phyloP scores from a whole-genome alignment of 768 basidiomycete genomes.

The Russula sp. region DNA sequence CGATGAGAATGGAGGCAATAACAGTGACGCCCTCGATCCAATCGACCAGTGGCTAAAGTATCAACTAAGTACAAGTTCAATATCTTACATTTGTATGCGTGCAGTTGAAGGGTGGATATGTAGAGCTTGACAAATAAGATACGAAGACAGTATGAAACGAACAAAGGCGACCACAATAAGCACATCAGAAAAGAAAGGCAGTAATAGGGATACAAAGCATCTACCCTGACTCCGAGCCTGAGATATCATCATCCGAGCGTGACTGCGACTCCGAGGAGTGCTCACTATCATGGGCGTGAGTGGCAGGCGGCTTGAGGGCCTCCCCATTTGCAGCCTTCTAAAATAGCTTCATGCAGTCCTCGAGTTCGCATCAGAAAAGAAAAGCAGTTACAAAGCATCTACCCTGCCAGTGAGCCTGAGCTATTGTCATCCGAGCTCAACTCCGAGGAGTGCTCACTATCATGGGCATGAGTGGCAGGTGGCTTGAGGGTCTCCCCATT shows the following conservation, averaged over 20 bases:
- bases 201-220: background rate
- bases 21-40: conserved; percentile 96
- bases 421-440: conserved; percentile 71
- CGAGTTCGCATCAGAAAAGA: background rate
- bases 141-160: conserved; percentile 16
- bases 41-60: conserved; percentile 64
- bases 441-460: conserved; percentile 74
- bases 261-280: conserved; percentile 61
- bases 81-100: conserved; percentile 32
- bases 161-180: conserved; percentile 17
- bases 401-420: conserved; percentile 79
- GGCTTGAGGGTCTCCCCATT: conserved; percentile 33
- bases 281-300: conserved; percentile 52
- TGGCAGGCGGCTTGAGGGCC: conserved; percentile 32
- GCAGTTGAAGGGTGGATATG: conserved; percentile 23
- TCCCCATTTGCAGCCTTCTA: no score
- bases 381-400: conserved; percentile 27
- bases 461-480: conserved; percentile 38
- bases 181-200: background rate
- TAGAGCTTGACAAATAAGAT: conserved; percentile 25
- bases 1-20: conserved; percentile 67
- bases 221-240: conserved; percentile 81
- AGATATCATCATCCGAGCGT: conserved; percentile 72
- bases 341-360: no score
- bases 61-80: conserved; percentile 28